Evolutionary conservation across 2,329 filamentous ascomycete species (phyloP).

Genomic region (Emergomyces pasteurianus): DNA sequence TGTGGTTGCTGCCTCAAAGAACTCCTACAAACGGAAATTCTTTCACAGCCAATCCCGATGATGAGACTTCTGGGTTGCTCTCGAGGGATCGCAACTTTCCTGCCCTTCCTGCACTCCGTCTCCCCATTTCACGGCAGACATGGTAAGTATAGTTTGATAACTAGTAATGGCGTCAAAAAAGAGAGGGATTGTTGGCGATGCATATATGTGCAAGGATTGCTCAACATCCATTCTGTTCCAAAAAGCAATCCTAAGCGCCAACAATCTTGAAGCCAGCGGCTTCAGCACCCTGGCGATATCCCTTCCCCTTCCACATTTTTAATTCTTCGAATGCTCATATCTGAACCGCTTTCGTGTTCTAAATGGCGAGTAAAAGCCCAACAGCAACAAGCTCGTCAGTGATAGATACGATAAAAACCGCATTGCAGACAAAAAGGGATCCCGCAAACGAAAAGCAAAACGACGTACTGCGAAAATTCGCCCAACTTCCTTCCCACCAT

Average conservation of each 20-base stretch:
- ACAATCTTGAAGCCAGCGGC: neutral
- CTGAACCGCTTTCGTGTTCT: conserved; percentile 57
- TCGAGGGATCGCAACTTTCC: neutral
- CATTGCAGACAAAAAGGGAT: neutral
- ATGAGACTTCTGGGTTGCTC: neutral
- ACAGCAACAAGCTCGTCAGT: conserved; percentile 26
- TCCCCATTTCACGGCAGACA: neutral
- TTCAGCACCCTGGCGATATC: neutral
- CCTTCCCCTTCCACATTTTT: neutral
- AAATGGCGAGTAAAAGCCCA: conserved; percentile 1
- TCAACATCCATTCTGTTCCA: neutral
- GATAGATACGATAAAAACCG: neutral
- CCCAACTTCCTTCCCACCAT: conserved; percentile 95
- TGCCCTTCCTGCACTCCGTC: neutral
- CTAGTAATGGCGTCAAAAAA: neutral
- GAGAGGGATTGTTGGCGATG: neutral
- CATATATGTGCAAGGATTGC: neutral
- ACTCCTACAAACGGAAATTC: neutral
- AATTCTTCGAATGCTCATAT: conserved; percentile 60
- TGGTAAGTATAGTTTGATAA: neutral
- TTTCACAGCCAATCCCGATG: neutral
- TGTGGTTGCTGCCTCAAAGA: neutral
- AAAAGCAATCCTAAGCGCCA: neutral
- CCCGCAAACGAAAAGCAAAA: neutral
- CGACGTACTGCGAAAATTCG: conserved; percentile 74